Percentiles rank a stretch among this genome's conserved stretches.
phyloP scores from a whole-genome alignment of 2,329 filamentous ascomycete genomes.

The Diplodia sapinea region DNA sequence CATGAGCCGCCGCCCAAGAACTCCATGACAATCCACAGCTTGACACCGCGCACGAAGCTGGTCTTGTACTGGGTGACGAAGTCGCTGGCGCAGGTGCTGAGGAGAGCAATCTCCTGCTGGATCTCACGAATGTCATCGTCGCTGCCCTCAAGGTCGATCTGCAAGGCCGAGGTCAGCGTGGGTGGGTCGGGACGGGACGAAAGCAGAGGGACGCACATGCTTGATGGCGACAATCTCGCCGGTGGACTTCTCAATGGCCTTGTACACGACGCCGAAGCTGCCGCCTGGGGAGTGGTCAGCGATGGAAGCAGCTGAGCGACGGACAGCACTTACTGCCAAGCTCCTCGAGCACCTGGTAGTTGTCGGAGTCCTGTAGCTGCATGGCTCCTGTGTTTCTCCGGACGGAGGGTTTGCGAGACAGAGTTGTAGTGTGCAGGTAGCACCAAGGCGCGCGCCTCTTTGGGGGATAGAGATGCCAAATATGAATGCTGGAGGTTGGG shows the following conservation, averaged over 20 bases:
- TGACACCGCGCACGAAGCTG: conserved; percentile 93
- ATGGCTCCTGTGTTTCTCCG: conserved; percentile 52
- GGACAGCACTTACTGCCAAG: conserved; percentile 75
- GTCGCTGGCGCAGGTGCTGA: conserved; percentile 92
- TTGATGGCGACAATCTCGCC: conserved; percentile 97
- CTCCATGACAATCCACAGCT: conserved; percentile 99
- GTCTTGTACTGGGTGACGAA: conserved; percentile 96
- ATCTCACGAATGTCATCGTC: conserved; percentile 99
- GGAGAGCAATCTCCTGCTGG: conserved; percentile 92
- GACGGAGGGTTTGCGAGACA: conserved; percentile 9
- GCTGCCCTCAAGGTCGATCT: conserved; percentile 97
- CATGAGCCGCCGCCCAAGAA: conserved; percentile 95
- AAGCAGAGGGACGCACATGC: conserved; percentile 66
- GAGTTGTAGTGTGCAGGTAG: conserved; percentile 13
- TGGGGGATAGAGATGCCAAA: conserved; percentile 21
- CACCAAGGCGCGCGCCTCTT: conserved; percentile 13
- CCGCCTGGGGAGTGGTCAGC: conserved; percentile 64
- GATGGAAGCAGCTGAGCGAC: neutral
- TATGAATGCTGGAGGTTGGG: conserved; percentile 29
- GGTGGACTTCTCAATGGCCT: conserved; percentile 87
- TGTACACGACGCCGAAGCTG: conserved; percentile 96
- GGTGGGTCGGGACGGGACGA: neutral
- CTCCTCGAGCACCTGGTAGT: conserved; percentile 95
- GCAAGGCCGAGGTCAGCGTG: conserved; percentile 29
- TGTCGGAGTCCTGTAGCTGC: conserved; percentile 61